Evolutionary conservation across 2,329 filamentous ascomycete genomes (phyloP), one percentile per base, ranked within the genome.

Genomic region (Hawksworthiomyces lignivorus): DNA sequence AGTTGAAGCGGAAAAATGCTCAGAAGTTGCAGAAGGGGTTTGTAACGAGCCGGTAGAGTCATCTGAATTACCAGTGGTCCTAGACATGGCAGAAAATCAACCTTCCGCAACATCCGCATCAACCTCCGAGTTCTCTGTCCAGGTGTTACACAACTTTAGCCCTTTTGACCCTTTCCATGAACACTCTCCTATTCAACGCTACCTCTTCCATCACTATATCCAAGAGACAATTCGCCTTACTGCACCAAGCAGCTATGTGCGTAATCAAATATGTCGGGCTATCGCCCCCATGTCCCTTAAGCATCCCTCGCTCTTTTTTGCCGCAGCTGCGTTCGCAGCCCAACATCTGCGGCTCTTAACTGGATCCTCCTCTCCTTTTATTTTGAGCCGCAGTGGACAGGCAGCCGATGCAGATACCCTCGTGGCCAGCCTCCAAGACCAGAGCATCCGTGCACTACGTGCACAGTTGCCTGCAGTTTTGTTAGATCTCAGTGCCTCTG

Each of bases 201-300:
- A 39, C 17, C 35, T 47, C 2, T 36, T 44, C 14, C 36, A 47
- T 38, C 42, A 47, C 39, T 47, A 47, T 29, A 19, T 47, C 4
- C 45, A 45, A 21, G 38, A 47, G 18, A 47, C 45, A 9, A 47
- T 43, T n/a, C 45, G 35, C 6, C 42, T 47, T 4, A 47, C 45
- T 7, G 45, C 45, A 1, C 45, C 45, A 2, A 47, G 45, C 45
- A 24, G 33, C 38, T 47, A 47, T 21, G 41, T 26, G 3, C 45
- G 45, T 10, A 38, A 19, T 5, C 30, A 47, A 5, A 47, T 47
- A 19, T 47, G 45, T 22, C 45, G 45, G 8, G 30, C 39, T 10
- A 31, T 47, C n/a, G 39, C 44, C 4, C 45, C 45, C 9, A 33
- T 44, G 41, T 44, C 45, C 9, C 30, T 36, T n/a, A 27, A 32